These are phyloP conservation scores for Glycine latifolia DNA, from an alignment of 306 rosid genomes.

Conservation along the genomic window DNA sequence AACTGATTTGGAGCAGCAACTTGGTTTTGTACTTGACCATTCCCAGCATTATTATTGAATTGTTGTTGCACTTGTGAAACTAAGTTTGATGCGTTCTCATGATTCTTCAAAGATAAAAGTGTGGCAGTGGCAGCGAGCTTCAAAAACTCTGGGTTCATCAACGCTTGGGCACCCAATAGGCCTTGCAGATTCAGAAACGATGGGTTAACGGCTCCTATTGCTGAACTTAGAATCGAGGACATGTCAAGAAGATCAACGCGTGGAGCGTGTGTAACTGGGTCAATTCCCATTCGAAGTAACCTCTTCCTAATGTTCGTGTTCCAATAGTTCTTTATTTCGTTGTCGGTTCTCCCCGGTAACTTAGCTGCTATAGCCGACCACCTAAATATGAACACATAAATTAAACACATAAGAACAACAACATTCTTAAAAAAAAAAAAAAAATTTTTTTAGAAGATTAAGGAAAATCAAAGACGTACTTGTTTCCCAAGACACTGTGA, in stretches of 20 bases:
- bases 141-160: conserved; percentile 68
- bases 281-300: conserved; percentile 81
- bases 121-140: conserved; percentile 63
- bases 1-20: conserved; percentile 43
- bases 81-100: conserved; percentile 46
- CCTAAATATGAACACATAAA: conserved; percentile 48
- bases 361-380: conserved; percentile 95
- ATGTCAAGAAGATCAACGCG: conserved; percentile 85
- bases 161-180: conserved; percentile 63
- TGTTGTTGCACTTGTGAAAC: conserved; percentile 43
- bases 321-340: conserved; percentile 95
- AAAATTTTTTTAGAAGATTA: background rate
- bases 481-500: conserved; percentile 88
- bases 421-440: background rate
- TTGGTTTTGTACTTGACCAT: conserved; percentile 50
- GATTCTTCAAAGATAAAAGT: conserved; percentile 57
- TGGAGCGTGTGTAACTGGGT: conserved; percentile 91
- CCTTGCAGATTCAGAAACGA: conserved; percentile 66
- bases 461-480: conserved; percentile 54
- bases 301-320: conserved; percentile 89
- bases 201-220: conserved; percentile 51
- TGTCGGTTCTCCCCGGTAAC: conserved; percentile 93
- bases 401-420: background rate
- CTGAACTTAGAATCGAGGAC: conserved; percentile 64
- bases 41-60: conserved; percentile 41